Evolutionary conservation across 768 basidiomycete genomes (phyloP).

Genomic region (Leccinum boreale): DNA sequence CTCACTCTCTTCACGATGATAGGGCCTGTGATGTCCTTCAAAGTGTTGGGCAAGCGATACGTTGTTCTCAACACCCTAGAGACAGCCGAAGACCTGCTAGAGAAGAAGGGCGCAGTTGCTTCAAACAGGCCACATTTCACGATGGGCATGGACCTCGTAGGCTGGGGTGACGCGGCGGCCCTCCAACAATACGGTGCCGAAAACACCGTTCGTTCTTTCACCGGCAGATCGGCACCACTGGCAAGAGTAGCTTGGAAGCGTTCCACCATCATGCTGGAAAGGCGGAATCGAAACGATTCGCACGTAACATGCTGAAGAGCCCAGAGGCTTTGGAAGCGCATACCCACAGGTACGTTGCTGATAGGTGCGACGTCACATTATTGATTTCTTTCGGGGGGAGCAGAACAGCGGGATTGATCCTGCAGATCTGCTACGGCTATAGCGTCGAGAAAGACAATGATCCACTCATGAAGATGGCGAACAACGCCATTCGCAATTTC

Average conservation of each 20-base stretch:
- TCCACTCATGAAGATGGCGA: conserved; percentile 28
- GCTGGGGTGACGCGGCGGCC: neutral
- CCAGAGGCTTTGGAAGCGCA: conserved; percentile 7
- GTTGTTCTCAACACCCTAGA: conserved; percentile 47
- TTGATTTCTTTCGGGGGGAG: conserved; percentile 20
- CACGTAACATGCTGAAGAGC: neutral
- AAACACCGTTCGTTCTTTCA: neutral
- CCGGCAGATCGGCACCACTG: conserved; percentile 6
- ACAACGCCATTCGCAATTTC: conserved; percentile 21
- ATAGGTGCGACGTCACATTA: neutral
- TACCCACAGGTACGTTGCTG: neutral
- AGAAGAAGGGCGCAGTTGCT: conserved; percentile 4
- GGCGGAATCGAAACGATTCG: conserved; percentile 1
- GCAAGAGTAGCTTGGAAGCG: conserved; percentile 1
- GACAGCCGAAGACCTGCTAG: conserved; percentile 17
- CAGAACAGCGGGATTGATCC: conserved; percentile 30
- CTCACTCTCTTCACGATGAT: conserved; percentile 8
- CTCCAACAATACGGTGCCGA: neutral
- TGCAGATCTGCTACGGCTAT: conserved; percentile 36
- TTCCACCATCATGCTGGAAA: conserved; percentile 4
- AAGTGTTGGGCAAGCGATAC: conserved; percentile 38
- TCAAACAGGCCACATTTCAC: neutral
- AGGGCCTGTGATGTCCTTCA: conserved; percentile 9
- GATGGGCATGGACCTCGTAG: too few relatives aligned
- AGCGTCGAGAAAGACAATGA: conserved; percentile 30